phyloP scores from a whole-genome alignment of 768 basidiomycete genomes.

The Multifurca ochricompacta region DNA sequence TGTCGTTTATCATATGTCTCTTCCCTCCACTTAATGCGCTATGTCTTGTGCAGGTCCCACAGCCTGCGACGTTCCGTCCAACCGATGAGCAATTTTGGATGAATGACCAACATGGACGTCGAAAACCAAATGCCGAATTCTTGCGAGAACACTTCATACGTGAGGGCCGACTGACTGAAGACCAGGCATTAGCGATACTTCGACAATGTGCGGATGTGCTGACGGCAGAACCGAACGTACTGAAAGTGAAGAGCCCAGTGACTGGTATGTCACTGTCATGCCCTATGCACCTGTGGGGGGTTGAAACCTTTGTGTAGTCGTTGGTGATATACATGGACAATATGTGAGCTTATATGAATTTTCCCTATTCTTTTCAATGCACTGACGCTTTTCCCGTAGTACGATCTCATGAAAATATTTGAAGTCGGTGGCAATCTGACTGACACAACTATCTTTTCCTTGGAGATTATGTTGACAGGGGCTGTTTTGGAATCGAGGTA shows the following conservation, averaged over 20 bases:
- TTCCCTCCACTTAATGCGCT: background rate
- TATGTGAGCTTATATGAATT: conserved; percentile 46
- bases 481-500: conserved; percentile 75
- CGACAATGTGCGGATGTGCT: conserved; percentile 58
- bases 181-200: conserved; percentile 76
- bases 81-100: conserved; percentile 69
- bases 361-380: background rate
- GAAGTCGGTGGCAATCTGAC: conserved; percentile 80
- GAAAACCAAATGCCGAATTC: conserved; percentile 64
- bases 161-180: conserved; percentile 75
- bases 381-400: conserved; percentile 38
- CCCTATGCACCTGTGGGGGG: background rate
- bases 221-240: conserved; percentile 68
- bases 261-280: conserved; percentile 52
- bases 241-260: conserved; percentile 80
- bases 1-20: conserved; percentile 20
- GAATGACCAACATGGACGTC: conserved; percentile 42
- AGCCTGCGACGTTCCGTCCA: conserved; percentile 55
- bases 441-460: conserved; percentile 85
- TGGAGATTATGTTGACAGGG: conserved; percentile 93
- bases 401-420: conserved; percentile 94
- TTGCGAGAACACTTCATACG: conserved; percentile 82
- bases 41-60: conserved; percentile 47
- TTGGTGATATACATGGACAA: conserved; percentile 95
- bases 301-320: conserved; percentile 45